These are phyloP conservation scores for Sinapis alba DNA, from an alignment of 441 rosid species.

Conservation along the genomic window DNA sequence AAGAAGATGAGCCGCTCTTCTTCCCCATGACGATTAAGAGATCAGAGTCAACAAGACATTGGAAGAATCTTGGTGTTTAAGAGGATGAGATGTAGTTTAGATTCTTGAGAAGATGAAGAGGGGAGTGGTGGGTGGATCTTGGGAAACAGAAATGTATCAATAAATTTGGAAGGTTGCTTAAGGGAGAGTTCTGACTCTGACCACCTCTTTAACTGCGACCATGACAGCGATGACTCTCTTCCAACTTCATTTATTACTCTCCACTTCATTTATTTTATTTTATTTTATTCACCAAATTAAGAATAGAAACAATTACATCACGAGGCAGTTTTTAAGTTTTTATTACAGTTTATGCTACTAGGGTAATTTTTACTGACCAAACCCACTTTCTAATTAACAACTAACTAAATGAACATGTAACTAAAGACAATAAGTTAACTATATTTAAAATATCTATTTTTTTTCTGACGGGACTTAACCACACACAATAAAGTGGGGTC, in stretches of 20 bases:
- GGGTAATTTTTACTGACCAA: no score
- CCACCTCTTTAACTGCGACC: constrained; percentile 41
- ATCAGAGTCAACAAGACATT: constrained; percentile 21
- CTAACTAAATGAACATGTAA: no score
- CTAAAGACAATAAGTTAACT: no score
- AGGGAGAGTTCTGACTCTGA: constrained; percentile 37
- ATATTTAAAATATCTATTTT: no score
- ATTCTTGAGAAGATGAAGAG: constrained; percentile 10
- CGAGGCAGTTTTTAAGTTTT: no score
- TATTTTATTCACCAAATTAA: not conserved
- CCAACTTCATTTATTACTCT: constrained; percentile 31
- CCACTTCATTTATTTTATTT: constrained; percentile 18
- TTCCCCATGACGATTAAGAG: constrained; percentile 56
- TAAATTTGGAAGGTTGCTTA: constrained; percentile 41
- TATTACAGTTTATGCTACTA: no score
- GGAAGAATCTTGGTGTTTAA: not conserved
- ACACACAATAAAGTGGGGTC: no score
- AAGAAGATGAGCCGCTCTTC: constrained; percentile 71
- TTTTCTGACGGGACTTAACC: no score
- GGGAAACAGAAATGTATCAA: constrained; percentile 35
- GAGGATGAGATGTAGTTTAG: constrained; percentile 27
- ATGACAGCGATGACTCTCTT: constrained; percentile 42
- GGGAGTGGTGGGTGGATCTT: constrained; percentile 42
- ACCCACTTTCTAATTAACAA: no score
- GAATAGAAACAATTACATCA: not conserved